phyloP scores from a whole-genome alignment of 208 protist genomes.

The Leishmania martiniquensis region DNA sequence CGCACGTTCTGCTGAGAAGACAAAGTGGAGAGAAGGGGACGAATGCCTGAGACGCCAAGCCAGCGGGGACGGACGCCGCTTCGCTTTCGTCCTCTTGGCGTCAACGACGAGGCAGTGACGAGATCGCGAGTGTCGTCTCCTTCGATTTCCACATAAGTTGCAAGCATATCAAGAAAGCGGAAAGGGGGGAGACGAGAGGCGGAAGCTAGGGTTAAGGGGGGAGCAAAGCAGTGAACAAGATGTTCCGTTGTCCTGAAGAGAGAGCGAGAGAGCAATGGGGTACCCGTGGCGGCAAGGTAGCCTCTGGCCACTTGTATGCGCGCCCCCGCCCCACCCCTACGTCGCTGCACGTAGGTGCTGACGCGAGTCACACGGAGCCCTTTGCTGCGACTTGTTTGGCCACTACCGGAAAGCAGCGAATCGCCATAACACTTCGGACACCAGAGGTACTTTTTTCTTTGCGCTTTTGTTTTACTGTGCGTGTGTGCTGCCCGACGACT shows the following conservation, averaged over 20 bases:
- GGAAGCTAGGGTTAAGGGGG: background rate
- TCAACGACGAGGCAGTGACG: background rate
- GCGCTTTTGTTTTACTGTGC: background rate
- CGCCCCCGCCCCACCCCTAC: background rate
- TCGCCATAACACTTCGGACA: too few species aligned
- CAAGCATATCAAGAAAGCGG: background rate
- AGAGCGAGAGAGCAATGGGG: background rate
- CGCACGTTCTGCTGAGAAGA: background rate
- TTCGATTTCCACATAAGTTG: background rate
- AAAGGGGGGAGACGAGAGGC: background rate
- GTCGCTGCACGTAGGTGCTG: background rate
- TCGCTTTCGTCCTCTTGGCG: background rate
- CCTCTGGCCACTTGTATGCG: background rate
- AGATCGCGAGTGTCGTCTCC: background rate
- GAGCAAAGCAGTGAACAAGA: background rate
- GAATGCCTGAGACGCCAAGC: background rate
- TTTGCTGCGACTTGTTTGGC: background rate
- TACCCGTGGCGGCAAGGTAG: background rate
- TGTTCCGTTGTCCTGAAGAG: background rate
- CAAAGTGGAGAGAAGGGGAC: conserved; percentile 18
- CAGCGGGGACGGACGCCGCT: background rate
- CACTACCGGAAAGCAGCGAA: background rate
- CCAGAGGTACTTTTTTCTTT: background rate
- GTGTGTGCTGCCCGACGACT: too few species aligned
- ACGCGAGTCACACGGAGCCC: background rate